Evolutionary conservation across 768 basidiomycete species (phyloP).

Genomic region (Hemileccinum impolitum): DNA sequence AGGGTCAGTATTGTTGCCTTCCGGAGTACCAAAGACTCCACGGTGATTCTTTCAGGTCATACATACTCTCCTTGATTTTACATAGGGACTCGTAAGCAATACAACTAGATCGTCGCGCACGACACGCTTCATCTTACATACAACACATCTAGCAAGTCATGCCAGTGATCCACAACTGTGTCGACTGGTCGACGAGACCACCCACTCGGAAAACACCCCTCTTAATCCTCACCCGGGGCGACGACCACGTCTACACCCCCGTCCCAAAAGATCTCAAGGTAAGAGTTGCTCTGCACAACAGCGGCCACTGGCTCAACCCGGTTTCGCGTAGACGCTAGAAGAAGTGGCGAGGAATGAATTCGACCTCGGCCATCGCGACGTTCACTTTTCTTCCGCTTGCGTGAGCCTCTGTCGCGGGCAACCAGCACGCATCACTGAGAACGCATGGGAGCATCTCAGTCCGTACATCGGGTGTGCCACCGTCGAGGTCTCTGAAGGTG

Average conservation of each 20-base stretch:
- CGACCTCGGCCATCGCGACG: constrained; percentile 12
- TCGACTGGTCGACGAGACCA: constrained; percentile 21
- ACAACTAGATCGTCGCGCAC: too few species aligned
- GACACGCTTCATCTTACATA: too few species aligned
- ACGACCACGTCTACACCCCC: constrained; percentile 15
- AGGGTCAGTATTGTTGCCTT: too few species aligned
- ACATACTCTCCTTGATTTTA: too few species aligned
- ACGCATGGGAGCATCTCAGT: constrained; percentile 16
- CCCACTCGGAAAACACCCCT: constrained; percentile 20
- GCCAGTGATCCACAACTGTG: constrained; percentile 23
- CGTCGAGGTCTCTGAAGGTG: constrained; percentile 12
- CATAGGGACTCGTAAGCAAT: too few species aligned
- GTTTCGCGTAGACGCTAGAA: constrained; percentile 10
- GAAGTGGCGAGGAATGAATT: constrained; percentile 20
- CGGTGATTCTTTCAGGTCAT: too few species aligned
- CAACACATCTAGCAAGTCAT: neutral
- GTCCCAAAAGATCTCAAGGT: constrained; percentile 20
- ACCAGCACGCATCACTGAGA: constrained; percentile 22
- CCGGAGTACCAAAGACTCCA: too few species aligned
- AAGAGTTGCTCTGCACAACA: neutral
- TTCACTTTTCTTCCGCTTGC: constrained; percentile 19
- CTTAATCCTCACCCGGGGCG: constrained; percentile 16
- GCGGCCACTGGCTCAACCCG: neutral
- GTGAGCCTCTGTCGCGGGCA: constrained; percentile 17
- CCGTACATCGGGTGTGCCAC: constrained; percentile 24